A percentile compares a stretch with the other conserved stretches of the same genome.
Evolutionary conservation across 176 grass and related monocot genomes (phyloP).

Genomic region (Eremochloa ophiuroides): DNA sequence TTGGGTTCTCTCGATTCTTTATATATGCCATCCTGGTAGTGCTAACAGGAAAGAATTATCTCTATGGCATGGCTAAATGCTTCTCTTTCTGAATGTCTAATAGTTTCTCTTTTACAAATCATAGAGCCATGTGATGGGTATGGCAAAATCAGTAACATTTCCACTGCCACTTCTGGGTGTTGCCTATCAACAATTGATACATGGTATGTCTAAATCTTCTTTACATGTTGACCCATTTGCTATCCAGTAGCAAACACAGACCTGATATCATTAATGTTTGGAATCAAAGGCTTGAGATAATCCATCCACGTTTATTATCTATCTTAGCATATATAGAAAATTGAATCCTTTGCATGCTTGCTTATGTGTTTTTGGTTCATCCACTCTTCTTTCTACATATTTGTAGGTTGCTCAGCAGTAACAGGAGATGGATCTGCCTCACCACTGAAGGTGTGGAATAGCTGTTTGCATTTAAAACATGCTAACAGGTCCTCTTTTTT

Average conservation of each 20-base stretch:
- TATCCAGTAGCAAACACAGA: background rate
- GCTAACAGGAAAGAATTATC: conserved; percentile 9
- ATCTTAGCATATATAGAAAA: background rate
- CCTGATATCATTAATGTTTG: background rate
- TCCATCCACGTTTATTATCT: background rate
- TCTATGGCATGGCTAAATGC: conserved; percentile 4
- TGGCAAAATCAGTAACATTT: conserved; percentile 75
- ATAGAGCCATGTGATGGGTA: conserved; percentile 72
- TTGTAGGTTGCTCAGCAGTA: conserved; percentile 61
- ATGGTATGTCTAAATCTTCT: conserved; percentile 52
- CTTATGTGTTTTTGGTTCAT: conserved; percentile 15
- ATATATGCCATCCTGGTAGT: conserved; percentile 13
- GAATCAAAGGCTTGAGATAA: background rate
- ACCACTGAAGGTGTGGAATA: conserved; percentile 64
- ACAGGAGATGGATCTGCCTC: conserved; percentile 44
- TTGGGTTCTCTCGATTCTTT: background rate
- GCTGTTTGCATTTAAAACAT: conserved; percentile 11
- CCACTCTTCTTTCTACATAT: conserved; percentile 26
- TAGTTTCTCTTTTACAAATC: conserved; percentile 34
- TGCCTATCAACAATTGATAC: conserved; percentile 78
- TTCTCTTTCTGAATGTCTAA: conserved; percentile 31
- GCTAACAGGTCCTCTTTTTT: conserved; percentile 8
- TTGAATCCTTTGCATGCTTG: background rate
- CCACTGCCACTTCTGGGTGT: conserved; percentile 73
- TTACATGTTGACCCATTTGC: background rate